phyloP scores from a whole-genome alignment of 495 filamentous ascomycete species.

The Chlorociboria aeruginascens region DNA sequence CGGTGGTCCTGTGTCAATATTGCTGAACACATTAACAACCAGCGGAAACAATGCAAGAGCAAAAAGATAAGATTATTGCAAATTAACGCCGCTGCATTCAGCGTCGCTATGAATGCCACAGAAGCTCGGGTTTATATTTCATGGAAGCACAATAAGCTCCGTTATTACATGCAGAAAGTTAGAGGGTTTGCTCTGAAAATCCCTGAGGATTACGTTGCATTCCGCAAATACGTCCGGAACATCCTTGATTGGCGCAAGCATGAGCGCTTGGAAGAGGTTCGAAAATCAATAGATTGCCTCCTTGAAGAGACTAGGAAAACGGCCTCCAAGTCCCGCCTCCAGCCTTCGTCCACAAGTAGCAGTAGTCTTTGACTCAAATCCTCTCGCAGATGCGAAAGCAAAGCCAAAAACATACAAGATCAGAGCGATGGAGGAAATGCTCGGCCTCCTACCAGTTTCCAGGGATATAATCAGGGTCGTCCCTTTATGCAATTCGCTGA shows the following conservation, averaged over 20 bases:
- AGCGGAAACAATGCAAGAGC: no score
- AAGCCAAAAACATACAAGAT: no score
- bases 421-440: no score
- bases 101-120: constrained; percentile 23
- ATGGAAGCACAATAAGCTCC: constrained; percentile 19
- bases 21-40: no score
- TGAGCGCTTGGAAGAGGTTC: constrained; percentile 20
- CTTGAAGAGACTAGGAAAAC: constrained; percentile 15
- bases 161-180: constrained; percentile 22
- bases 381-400: no score
- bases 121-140: constrained; percentile 23
- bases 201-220: constrained; percentile 20
- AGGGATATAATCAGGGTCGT: no score
- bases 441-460: no score
- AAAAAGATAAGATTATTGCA: no score
- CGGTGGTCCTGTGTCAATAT: no score
- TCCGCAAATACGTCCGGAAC: constrained; percentile 24
- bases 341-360: no score
- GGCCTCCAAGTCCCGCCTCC: constrained; percentile 13
- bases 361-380: no score
- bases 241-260: constrained; percentile 26
- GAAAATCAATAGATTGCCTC: constrained; percentile 20
- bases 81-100: constrained; percentile 22
- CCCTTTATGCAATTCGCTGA: no score
- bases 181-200: constrained; percentile 18